Base-by-base conservation (phyloP, 2,329 filamentous ascomycete species). In the Plenodomus lindquistii region DNA sequence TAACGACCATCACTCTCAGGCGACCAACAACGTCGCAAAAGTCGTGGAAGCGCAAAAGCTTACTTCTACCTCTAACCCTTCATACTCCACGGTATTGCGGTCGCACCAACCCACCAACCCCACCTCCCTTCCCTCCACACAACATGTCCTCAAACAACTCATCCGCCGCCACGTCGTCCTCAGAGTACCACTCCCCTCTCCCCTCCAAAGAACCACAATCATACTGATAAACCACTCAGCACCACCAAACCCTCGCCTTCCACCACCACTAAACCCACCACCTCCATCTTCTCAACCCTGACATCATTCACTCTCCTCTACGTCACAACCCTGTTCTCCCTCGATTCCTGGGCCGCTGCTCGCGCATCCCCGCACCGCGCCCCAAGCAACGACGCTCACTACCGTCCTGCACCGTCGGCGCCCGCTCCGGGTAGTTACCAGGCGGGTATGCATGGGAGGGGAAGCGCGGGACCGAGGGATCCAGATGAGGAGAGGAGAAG, bases 261-360 rank as follows among this genome's bases (percentile, higher is more conserved):
- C 5, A 24, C 11, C 11, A 8, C 11, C 27, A n/a, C 18, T 11
- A 55, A 47, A n/a, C 21, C 50, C 38, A 17, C 41, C 37, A 11
- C 37, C 42, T 34, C 37, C 27, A 31, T 31, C 42, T 36, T 50
- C 48, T 48, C 41, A 38, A 36, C 45, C 35, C 42, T 48, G 55
- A 59, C 65, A 9, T 39, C 70, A 47, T 44, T 64, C 24, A 58
- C 65, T 54, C 73, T 73, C 63, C 69, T 73, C 40, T 73, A 73
- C 55, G 41, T 73, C 37, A 71, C 70, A n/a, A 73, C 70, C 0
- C 66, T 73, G 52, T 73, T 73, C 64, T 66, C 60, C 44, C 49
- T 71, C 45, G 70, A 73, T 46, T 60, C 67, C 41, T 71, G 65
- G 63, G 54, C 66, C 41, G 68, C 70, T 10, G 70, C 70, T 8